Evolutionary conservation across 1,284 basidiomycete species (phyloP).

Genomic region (Cryptococcus sp.): DNA sequence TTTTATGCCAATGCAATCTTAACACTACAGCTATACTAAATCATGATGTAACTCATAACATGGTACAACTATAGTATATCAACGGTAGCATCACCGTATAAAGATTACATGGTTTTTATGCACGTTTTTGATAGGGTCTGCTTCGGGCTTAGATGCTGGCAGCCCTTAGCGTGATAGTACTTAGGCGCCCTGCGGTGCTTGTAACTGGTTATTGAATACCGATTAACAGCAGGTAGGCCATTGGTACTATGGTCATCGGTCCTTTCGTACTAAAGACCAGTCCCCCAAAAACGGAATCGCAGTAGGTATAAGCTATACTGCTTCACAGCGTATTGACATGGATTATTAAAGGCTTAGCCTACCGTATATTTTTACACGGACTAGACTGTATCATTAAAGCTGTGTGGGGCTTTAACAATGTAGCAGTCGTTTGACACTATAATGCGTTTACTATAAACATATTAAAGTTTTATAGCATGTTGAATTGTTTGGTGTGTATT

Average conservation of each 20-base stretch:
- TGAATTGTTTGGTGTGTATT: no score
- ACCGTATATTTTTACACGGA: neutral
- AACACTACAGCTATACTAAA: no score
- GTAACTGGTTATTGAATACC: no score
- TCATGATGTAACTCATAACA: no score
- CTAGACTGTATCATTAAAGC: neutral
- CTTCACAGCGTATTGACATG: constrained; percentile 1
- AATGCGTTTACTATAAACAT: neutral
- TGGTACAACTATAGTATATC: no score
- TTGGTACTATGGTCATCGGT: neutral
- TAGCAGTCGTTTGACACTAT: neutral
- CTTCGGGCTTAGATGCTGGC: neutral
- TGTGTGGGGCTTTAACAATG: neutral
- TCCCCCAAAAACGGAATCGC: neutral
- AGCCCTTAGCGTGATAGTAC: neutral
- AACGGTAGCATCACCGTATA: no score
- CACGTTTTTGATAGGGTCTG: neutral
- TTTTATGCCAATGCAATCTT: no score
- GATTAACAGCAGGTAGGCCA: neutral
- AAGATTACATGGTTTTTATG: neutral
- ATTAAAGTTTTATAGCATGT: no score
- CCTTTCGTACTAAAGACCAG: neutral
- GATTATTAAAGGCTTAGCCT: neutral
- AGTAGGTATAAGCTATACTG: constrained; percentile 1
- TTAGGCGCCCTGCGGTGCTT: neutral